These are phyloP conservation scores for Sphenostylis stenocarpa DNA, from an alignment of 306 rosid genomes.

Conservation along the genomic window DNA sequence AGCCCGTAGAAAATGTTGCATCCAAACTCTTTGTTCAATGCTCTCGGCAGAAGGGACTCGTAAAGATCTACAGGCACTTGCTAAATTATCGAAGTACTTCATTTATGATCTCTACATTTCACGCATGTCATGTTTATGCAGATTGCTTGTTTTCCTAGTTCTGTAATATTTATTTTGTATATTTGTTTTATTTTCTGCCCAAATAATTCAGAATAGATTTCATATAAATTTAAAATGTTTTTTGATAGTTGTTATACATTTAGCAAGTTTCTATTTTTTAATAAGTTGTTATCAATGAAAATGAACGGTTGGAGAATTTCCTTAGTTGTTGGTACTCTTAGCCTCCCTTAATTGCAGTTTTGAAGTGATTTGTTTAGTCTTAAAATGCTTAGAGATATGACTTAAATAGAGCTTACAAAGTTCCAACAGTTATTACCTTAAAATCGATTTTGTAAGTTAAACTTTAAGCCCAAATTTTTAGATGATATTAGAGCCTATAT, in stretches of 20 bases:
- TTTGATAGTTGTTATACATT: slow-evolving; percentile 15
- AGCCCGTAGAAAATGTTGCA: slow-evolving; percentile 90
- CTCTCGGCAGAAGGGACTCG: slow-evolving; percentile 95
- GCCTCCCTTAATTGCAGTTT: neutral
- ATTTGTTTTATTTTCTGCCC: slow-evolving; percentile 12
- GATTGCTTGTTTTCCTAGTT: slow-evolving; percentile 19
- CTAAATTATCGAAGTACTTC: slow-evolving; percentile 81
- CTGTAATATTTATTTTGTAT: slow-evolving; percentile 8
- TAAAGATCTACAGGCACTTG: slow-evolving; percentile 96
- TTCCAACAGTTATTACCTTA: neutral
- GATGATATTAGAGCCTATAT: neutral
- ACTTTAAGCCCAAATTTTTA: neutral
- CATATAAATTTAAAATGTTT: neutral
- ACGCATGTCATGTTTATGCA: slow-evolving; percentile 28
- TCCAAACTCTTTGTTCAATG: slow-evolving; percentile 96
- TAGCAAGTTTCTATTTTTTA: neutral
- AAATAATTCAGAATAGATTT: slow-evolving; percentile 17
- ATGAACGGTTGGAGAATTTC: neutral
- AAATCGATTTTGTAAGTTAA: too few species aligned
- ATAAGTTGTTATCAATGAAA: neutral
- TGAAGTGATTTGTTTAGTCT: neutral
- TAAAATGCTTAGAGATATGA: neutral
- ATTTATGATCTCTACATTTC: slow-evolving; percentile 22
- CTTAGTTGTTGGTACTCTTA: neutral
- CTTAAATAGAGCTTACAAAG: neutral